Evolutionary conservation across 176 grass and related monocot genomes (phyloP), one percentile per base, ranked within the genome.

Genomic region (Thalia dealbata): DNA sequence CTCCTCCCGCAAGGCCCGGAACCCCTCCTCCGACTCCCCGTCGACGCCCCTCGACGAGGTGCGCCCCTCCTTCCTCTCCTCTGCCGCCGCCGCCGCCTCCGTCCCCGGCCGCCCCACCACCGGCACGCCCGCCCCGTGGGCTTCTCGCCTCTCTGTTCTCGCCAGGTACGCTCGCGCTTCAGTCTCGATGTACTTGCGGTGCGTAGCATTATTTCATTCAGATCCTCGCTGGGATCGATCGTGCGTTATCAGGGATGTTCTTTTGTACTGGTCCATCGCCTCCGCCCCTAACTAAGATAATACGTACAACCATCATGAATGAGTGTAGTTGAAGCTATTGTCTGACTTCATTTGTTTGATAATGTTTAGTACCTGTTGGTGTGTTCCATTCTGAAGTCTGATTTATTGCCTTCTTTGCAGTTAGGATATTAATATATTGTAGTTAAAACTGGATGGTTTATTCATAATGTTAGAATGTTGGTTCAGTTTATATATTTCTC

Each of bases 41-140:
- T 59, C 76, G 3, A 78, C 76, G 72, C 83, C 50, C 68, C 73
- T 69, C 71, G 52, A 43, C 15, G 52, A 42, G 78, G 46, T 27
- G 1, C 45, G n/a, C 28, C n/a, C 64, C 69, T 38, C 32, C 32
- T 38, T 38, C 32, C 32, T 38, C 32, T 38, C 32, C 32, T 38
- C 32, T 38, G 56, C 51, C 81, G 43, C 43, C 80, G 27, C 24
- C 75, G 55, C 71, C 78, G 38, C 88, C 76, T 70, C 56, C 74
- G 74, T 80, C 4, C 64, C 75, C 68, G 80, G 54, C 68, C 87
- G 95, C 21, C 90, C 95, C 19, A 19, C 73, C 66, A 97, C 95
- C 0, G 90, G 95, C 72, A 97, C 95, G 25, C 95, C 95, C 2
- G 90, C 85, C 2, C 95, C 95, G 35, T 97, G 95, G 90, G 75